Base-by-base conservation (phyloP, 176 grass and related monocot species). In the Themeda triandra region DNA sequence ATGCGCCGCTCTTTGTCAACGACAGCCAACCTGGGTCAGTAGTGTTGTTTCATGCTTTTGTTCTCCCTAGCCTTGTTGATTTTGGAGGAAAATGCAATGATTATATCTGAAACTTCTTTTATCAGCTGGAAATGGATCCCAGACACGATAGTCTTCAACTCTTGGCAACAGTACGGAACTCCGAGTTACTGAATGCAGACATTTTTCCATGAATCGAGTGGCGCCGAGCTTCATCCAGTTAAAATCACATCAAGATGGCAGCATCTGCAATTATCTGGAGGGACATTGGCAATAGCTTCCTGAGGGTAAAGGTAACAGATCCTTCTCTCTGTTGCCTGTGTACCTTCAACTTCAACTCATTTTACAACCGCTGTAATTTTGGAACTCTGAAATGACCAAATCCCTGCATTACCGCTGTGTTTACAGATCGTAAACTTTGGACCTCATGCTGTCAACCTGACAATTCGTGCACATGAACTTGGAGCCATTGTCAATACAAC, bases 121-220 rank as follows among this genome's bases (percentile, higher is more conserved):
- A 78, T 60, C 84, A 98, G 95, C 65, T 94, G 92, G 95, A 97
- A 90, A 62, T 94, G 92, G 94, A 97, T 86, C 72, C 94, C 94
- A 62, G 94, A 94, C 28, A 90, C 94, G 13, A 92, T 94, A 21
- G 94, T 97, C 32, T 97, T 89, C 76, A 90, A 97, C 77, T 97
- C 94, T 6, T 85, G 90, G 86, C 89, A 97, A 35, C 80, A 86
- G 29, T 97, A 97, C 21, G 94, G 94, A 79, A 92, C 94, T 72
- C 94, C 94, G 33, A 97, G 92, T 65, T 94, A 97, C 62, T 97
- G 94, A 92, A 92, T 94, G 89, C 94, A 94, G 81, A 84, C 71
- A 0, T 59, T 92, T 81, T 97, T 94, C 77, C 80, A 51, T 19
- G 92, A 92, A 85, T 97, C 94, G 17, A 94, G 85, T 1, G 94